phyloP scores from a whole-genome alignment of 495 filamentous ascomycete genomes.

The Penicillium taxi region DNA sequence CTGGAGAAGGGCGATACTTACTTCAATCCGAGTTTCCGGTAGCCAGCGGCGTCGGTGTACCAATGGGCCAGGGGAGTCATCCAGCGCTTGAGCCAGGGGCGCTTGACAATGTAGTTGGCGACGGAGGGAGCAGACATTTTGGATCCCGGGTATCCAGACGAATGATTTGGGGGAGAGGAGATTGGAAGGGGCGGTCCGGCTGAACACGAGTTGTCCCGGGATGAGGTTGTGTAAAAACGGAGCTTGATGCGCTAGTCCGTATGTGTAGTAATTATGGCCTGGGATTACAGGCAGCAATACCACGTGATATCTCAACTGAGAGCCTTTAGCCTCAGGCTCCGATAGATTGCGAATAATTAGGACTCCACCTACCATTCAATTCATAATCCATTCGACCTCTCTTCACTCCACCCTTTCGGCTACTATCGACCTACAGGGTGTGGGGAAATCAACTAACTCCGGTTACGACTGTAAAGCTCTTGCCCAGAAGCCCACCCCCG shows the following conservation, averaged over 20 bases:
- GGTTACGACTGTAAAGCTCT: constrained; percentile 9
- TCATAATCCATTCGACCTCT: constrained; percentile 10
- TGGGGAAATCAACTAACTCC: constrained; percentile 12
- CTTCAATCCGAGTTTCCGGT: constrained; percentile 88
- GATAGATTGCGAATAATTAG: constrained; percentile 13
- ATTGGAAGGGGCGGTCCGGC: constrained; percentile 27
- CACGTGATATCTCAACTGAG: neutral
- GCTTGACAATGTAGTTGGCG: constrained; percentile 62
- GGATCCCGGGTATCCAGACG: constrained; percentile 32
- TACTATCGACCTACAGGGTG: constrained; percentile 6
- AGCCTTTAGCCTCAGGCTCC: constrained; percentile 22
- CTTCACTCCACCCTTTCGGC: constrained; percentile 4
- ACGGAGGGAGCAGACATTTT: constrained; percentile 70
- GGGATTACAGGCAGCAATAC: constrained; percentile 1
- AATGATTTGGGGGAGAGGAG: constrained; percentile 18
- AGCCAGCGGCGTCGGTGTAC: constrained; percentile 81
- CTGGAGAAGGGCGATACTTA: constrained; percentile 36
- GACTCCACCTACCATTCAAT: constrained; percentile 25
- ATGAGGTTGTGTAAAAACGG: constrained; percentile 44
- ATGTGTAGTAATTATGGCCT: constrained; percentile 10
- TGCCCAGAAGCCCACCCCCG: constrained; percentile 22
- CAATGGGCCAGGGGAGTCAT: constrained; percentile 71
- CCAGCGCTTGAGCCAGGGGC: constrained; percentile 74
- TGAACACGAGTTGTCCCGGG: constrained; percentile 38
- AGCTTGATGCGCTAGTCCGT: constrained; percentile 24